Evolutionary conservation across 306 rosid species (phyloP), one percentile per base, ranked within the genome.

Genomic region (Fragaria vesca): DNA sequence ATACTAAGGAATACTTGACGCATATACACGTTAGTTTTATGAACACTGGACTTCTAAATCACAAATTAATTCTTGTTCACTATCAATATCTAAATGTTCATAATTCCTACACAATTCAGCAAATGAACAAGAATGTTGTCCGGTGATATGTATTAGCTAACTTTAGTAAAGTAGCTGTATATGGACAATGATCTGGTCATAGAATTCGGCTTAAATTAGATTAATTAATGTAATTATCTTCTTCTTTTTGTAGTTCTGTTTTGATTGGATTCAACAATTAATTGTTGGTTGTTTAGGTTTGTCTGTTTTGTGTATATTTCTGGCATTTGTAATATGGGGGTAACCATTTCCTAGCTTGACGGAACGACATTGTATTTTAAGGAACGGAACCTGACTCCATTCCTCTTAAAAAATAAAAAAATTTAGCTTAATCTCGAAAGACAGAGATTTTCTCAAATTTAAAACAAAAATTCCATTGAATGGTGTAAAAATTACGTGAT

Each of bases 161-260:
- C 71, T 71, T 60, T 61, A 10, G 57, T 36, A 1, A 55, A 72
- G 73, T 50, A 40, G 38, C 28, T 40, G 17, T 48, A 12, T 3
- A 8, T 17, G 16, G 46, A 43, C 18, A 28, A 72, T 55, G 46
- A 32, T 48, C 71, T 70, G 61, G 81, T 76, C 84, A 61, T 42
- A 81, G 17, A 50, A 17, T 69, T 60, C 83, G 66, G 80, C 76
- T 17, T 17, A n/a, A 21, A 10, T 60, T 26, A 12, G 17, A 60
- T 11, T 9, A 24, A 60, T n/a, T 21, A 21, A 57, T 57, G 10
- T 2, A 12, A 6, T 38, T 38, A 1, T 5, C 5, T 4, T 4
- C 6, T 38, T 38, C 42, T 38, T 1, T 38, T 5, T 38, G 6
- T 38, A 4, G 42, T 38, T 38, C 7, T 5, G 32, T 30, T 30